phyloP scores from a whole-genome alignment of 2,329 filamentous ascomycete species.

The Ophidiomyces ophidiicola region DNA sequence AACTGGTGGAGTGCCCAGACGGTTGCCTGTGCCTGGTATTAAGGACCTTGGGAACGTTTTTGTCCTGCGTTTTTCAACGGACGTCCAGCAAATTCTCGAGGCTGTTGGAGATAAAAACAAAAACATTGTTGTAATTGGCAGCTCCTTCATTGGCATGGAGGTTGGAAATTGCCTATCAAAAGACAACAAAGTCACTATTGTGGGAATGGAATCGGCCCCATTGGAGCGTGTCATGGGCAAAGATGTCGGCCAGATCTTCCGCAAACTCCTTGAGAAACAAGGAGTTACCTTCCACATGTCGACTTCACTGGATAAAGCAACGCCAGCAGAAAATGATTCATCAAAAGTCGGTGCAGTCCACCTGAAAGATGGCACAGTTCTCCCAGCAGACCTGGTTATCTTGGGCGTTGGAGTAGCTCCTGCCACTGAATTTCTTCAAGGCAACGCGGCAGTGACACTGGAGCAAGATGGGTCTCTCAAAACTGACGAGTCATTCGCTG shows the following conservation, averaged over 20 bases:
- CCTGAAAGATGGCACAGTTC: constrained; percentile 71
- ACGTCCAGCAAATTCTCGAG: constrained; percentile 63
- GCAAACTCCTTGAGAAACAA: constrained; percentile 65
- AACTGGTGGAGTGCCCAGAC: constrained; percentile 67
- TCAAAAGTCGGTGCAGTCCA: constrained; percentile 66
- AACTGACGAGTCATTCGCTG: constrained; percentile 67
- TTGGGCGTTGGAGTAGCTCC: constrained; percentile 82
- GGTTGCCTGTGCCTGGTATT: constrained; percentile 70
- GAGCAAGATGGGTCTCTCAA: constrained; percentile 75
- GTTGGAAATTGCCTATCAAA: constrained; percentile 71
- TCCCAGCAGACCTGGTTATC: constrained; percentile 82
- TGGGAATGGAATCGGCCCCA: constrained; percentile 79
- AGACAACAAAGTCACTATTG: constrained; percentile 70
- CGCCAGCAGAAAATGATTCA: constrained; percentile 53
- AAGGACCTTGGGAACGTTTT: constrained; percentile 82
- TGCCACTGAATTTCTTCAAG: constrained; percentile 67
- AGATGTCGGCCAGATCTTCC: constrained; percentile 68
- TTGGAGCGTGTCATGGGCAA: constrained; percentile 77
- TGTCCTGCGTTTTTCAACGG: constrained; percentile 61
- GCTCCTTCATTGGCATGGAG: constrained; percentile 97
- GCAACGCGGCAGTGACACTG: constrained; percentile 57
- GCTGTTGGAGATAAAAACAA: constrained; percentile 73
- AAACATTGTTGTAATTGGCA: constrained; percentile 85
- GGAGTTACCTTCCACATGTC: constrained; percentile 80
- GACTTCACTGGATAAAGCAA: constrained; percentile 70